Evolutionary conservation across 1,284 basidiomycete species (phyloP).

Genomic region (Moesziomyces sp.): DNA sequence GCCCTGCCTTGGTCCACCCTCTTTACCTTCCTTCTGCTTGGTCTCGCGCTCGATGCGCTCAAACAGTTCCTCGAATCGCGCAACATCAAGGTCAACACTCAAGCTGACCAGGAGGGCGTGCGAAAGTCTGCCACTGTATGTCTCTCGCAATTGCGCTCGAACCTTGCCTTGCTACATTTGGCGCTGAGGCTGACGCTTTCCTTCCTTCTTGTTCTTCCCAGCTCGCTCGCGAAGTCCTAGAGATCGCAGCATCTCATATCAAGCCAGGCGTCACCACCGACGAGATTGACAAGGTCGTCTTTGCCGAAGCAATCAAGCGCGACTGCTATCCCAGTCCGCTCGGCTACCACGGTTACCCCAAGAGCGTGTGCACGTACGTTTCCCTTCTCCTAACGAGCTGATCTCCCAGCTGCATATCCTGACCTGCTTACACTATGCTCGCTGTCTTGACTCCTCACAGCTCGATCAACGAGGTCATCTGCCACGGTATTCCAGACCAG

Average conservation of each 20-base stretch:
- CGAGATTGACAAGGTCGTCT: slow-evolving; percentile 89
- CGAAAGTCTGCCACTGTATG: slow-evolving; percentile 53
- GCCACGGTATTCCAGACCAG: slow-evolving; percentile 76
- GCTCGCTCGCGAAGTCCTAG: slow-evolving; percentile 90
- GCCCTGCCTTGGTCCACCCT: slow-evolving; percentile 10
- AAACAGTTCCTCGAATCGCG: slow-evolving; percentile 60
- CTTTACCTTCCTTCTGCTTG: slow-evolving; percentile 36
- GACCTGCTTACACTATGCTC: background rate
- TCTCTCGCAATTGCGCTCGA: background rate
- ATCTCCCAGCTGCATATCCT: background rate
- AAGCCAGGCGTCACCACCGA: slow-evolving; percentile 94
- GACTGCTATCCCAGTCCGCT: slow-evolving; percentile 93
- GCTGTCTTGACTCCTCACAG: background rate
- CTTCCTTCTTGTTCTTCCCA: slow-evolving; percentile 68
- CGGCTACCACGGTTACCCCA: slow-evolving; percentile 91
- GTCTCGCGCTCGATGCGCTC: slow-evolving; percentile 27
- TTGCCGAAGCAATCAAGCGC: slow-evolving; percentile 89
- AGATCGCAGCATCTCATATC: slow-evolving; percentile 85
- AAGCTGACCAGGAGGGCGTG: slow-evolving; percentile 61
- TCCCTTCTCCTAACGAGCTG: too few relatives aligned
- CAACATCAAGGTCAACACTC: slow-evolving; percentile 61
- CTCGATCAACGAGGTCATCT: slow-evolving; percentile 94
- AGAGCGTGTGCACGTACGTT: slow-evolving; percentile 85
- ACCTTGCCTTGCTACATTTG: too few relatives aligned
- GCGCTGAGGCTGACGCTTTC: slow-evolving; percentile 1